A percentile compares a stretch with the other conserved stretches of the same genome.
phyloP scores from a whole-genome alignment of 164 flowering plant genomes.

The Vitis amurensis region DNA sequence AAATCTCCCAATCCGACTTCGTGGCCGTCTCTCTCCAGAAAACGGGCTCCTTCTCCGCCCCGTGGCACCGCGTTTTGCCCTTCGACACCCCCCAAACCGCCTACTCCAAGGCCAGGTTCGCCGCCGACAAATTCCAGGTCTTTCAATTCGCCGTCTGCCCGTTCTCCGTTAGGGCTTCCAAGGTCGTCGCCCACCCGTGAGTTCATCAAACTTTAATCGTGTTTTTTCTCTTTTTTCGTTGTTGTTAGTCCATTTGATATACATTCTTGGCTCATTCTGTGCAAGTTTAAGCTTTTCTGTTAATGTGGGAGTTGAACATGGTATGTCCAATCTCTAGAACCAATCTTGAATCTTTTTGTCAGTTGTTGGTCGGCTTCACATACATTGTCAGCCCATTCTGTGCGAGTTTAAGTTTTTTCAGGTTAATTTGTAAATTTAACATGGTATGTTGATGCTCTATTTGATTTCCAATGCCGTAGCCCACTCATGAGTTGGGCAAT shows the following conservation, averaged over 20 bases:
- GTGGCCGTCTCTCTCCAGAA: conserved; percentile 60
- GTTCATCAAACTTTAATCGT: conserved; percentile 12
- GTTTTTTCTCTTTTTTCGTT: background rate
- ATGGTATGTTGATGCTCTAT: no score
- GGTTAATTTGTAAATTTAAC: no score
- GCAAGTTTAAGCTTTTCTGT: no score
- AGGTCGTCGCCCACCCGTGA: conserved; percentile 74
- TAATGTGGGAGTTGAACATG: no score
- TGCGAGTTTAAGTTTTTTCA: no score
- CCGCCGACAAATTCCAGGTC: conserved; percentile 70
- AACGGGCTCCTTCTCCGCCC: conserved; percentile 58
- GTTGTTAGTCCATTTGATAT: background rate
- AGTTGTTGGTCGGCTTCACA: no score
- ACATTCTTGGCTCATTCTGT: background rate
- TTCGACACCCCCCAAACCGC: conserved; percentile 67
- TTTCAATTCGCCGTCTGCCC: conserved; percentile 88
- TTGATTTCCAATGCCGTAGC: no score
- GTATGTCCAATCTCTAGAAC: no score
- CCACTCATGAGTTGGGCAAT: no score
- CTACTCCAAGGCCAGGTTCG: conserved; percentile 60
- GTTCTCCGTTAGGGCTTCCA: conserved; percentile 47
- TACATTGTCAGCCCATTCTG: no score
- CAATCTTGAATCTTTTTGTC: no score
- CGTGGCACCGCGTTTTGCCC: conserved; percentile 61
- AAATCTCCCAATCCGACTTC: conserved; percentile 54